Evolutionary conservation across 129 eudicot genomes (phyloP).

Genomic region (Flaveria robusta): DNA sequence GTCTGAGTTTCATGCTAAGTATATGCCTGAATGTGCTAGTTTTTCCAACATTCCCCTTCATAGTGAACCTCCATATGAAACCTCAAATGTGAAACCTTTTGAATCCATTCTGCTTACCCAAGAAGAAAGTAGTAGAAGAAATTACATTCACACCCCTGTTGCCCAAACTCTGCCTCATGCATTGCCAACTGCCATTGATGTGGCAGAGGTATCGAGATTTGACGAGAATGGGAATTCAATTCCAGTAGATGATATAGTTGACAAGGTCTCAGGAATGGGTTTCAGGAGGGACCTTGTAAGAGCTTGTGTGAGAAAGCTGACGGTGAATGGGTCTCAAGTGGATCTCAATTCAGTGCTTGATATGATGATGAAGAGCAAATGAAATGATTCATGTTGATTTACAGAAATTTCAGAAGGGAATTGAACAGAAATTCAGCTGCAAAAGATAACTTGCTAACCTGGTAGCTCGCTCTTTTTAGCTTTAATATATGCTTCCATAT

Average conservation of each 20-base stretch:
- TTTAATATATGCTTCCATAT: constrained; percentile 11
- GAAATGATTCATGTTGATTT: constrained; percentile 19
- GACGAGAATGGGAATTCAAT: constrained; percentile 18
- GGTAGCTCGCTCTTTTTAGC: constrained; percentile 18
- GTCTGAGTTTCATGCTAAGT: constrained; percentile 40
- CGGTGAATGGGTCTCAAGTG: constrained; percentile 30
- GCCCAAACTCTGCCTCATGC: constrained; percentile 33
- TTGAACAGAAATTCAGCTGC: constrained; percentile 1
- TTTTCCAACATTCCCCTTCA: constrained; percentile 1
- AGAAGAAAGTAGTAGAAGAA: constrained; percentile 21
- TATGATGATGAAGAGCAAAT: constrained; percentile 35
- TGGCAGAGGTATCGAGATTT: constrained; percentile 20
- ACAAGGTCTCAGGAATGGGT: constrained; percentile 37
- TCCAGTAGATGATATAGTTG: constrained; percentile 33
- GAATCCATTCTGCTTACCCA: constrained; percentile 2
- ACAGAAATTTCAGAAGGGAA: constrained; percentile 11
- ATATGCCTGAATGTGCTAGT: constrained; percentile 34
- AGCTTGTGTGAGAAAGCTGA: constrained; percentile 37
- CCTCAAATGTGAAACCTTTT: constrained; percentile 21
- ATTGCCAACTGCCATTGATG: constrained; percentile 33
- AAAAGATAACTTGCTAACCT: constrained; percentile 6
- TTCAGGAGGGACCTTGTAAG: constrained; percentile 39
- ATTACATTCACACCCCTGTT: constrained; percentile 16
- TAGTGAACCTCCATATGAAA: constrained; percentile 12
- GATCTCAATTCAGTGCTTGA: constrained; percentile 43